These are phyloP conservation scores for Schoenoplectus triqueter DNA, from an alignment of 202 grass and related monocot species.

Conservation along the genomic window DNA sequence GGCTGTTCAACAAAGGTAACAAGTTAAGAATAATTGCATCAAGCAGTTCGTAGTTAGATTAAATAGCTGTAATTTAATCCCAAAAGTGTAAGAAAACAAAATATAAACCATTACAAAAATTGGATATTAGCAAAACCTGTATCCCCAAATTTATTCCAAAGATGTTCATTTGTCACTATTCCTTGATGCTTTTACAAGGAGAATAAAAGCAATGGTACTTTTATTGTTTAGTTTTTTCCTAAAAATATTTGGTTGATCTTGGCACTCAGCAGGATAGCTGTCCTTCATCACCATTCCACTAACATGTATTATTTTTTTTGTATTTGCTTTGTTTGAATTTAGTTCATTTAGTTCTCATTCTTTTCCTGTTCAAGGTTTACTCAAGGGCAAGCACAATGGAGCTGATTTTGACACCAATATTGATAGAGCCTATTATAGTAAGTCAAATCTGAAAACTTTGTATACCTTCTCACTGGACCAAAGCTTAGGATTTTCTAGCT, in stretches of 20 bases:
- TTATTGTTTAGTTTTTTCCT: not conserved
- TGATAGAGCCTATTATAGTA: not conserved
- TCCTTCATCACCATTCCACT: not conserved
- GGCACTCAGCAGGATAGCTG: conserved; percentile 4
- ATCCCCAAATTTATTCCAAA: not conserved
- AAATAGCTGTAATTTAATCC: not conserved
- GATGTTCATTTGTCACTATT: not conserved
- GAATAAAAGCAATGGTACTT: not conserved
- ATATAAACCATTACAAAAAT: not conserved
- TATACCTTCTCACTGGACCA: conserved; percentile 96
- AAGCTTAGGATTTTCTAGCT: conserved; percentile 89
- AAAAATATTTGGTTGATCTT: not conserved
- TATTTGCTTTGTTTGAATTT: not conserved
- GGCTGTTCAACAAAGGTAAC: conserved; percentile 67
- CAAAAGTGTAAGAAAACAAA: not conserved
- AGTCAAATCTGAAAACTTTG: conserved; percentile 23
- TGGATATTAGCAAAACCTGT: not conserved
- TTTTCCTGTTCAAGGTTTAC: conserved; percentile 24
- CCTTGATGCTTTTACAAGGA: not conserved
- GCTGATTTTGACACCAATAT: not conserved
- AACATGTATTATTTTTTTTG: not conserved
- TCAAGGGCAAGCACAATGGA: conserved; percentile 3
- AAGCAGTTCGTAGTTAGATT: conserved; percentile 4
- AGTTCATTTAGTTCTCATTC: not conserved
- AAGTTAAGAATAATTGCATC: conserved; percentile 21